A percentile compares a stretch with the other conserved stretches of the same genome.
These are phyloP conservation scores for Penicillium ucsense DNA, from an alignment of 495 filamentous ascomycete genomes.

Conservation along the genomic window DNA sequence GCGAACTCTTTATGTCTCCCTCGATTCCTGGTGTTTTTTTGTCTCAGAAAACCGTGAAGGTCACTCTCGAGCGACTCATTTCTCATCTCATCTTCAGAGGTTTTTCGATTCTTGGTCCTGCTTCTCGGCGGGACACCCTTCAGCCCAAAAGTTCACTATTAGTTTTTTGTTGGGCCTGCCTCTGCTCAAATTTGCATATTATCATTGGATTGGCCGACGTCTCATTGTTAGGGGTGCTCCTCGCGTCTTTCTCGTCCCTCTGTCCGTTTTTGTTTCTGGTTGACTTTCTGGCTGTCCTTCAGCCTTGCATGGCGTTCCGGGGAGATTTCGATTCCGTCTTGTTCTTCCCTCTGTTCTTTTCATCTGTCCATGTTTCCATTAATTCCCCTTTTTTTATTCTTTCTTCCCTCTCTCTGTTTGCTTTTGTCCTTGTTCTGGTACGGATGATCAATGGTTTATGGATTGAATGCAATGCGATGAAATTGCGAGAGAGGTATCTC, in stretches of 20 bases:
- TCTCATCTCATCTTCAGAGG: slow-evolving; percentile 9
- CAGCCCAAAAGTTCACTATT: slow-evolving; percentile 14
- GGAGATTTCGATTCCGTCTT: background rate
- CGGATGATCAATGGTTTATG: background rate
- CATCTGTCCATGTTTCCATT: slow-evolving; percentile 2
- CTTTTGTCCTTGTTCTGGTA: background rate
- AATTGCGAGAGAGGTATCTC: slow-evolving; percentile 4
- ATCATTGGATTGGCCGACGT: slow-evolving; percentile 4
- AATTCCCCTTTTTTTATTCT: slow-evolving; percentile 2
- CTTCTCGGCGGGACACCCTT: slow-evolving; percentile 10
- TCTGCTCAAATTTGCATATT: slow-evolving; percentile 15
- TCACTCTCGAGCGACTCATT: no score
- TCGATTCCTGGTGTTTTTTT: background rate
- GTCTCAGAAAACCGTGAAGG: no score
- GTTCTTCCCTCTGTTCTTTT: slow-evolving; percentile 3
- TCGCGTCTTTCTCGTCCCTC: no score
- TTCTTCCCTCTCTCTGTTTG: slow-evolving; percentile 2
- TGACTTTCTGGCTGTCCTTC: background rate
- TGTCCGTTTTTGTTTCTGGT: slow-evolving; percentile 2
- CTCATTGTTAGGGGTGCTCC: no score
- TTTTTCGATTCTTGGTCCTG: slow-evolving; percentile 21
- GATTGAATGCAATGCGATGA: slow-evolving; percentile 4
- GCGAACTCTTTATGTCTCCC: no score
- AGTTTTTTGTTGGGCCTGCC: slow-evolving; percentile 12
- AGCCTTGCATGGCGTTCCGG: slow-evolving; percentile 21